Evolutionary conservation across 2,329 filamentous ascomycete species (phyloP), one percentile per base, ranked within the genome.

Genomic region (Calonectria hongkongensis): DNA sequence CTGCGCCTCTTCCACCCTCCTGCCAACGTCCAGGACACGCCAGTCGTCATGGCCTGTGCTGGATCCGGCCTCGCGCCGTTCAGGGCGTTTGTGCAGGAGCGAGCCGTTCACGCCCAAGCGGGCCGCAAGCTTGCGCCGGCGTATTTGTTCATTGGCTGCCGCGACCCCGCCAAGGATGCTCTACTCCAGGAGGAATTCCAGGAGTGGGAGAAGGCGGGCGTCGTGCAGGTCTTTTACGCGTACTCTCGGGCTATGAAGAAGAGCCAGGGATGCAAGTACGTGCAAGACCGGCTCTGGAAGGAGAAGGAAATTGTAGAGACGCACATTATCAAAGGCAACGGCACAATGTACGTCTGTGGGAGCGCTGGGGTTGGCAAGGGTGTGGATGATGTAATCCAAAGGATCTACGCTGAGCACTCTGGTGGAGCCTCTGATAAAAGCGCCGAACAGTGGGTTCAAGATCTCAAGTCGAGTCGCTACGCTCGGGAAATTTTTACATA

Each of bases 41-140:
- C 88, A 1, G 79, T 89, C 47, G 84, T 90, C 70, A 85, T 85
- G 79, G 79, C 89, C 21, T 85, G 81, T 3, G 87, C 87, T 0
- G 88, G 88, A 1, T 86, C 88, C 0, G 90, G 90, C 0, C 81
- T 92, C 1, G 90, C 90, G 0, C 90, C 90, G 0, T 92, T 92
- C 84, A 86, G 89, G 2, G 90, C 87, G 0, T 92, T 92, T 72
- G 76, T 91, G 5, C 88, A 92, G 82, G 89, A 92, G 72, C 89
- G 91, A 0, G 89, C 88, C 0, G 83, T 41, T 4, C 68, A 74
- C 10, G 88, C 92, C 72, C 87, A 90, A 0, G 89, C 88, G 0
- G 84, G 89, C 82, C 0, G 87, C 6, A 81, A 78, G n/a, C 85
- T 93, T 0, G 91, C 89, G 0, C 89, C 88, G 0, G 88, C 88